Percentiles rank a stretch among this genome's conserved stretches.
Evolutionary conservation across 2,329 filamentous ascomycete genomes (phyloP).

Genomic region (Sphaerulina vaccinii): DNA sequence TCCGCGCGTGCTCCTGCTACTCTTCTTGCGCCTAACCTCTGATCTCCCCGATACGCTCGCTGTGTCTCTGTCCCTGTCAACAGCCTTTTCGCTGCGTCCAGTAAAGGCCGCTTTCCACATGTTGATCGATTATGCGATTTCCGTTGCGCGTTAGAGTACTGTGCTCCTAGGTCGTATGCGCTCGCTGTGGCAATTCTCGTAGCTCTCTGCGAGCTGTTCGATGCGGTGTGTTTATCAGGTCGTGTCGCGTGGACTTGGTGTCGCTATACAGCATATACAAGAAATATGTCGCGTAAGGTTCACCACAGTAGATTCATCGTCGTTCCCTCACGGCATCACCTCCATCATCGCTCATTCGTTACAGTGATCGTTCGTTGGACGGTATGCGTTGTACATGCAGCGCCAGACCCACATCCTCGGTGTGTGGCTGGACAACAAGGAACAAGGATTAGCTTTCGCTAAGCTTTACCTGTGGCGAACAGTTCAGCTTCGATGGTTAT

Average conservation of each 20-base stretch:
- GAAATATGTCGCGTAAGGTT: background rate
- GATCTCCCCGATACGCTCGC: conserved; percentile 14
- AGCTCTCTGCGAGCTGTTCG: conserved; percentile 7
- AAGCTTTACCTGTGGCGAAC: background rate
- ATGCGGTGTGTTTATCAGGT: background rate
- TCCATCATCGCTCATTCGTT: conserved; percentile 9
- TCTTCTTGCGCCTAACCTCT: conserved; percentile 30
- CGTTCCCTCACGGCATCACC: conserved; percentile 6
- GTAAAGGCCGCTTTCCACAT: conserved; percentile 40
- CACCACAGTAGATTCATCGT: conserved; percentile 6
- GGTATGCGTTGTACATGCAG: conserved; percentile 14
- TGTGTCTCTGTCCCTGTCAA: conserved; percentile 17
- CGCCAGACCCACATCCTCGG: no score
- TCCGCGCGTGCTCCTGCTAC: conserved; percentile 27
- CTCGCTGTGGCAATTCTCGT: conserved; percentile 13
- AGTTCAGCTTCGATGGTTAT: background rate
- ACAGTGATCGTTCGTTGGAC: conserved; percentile 1
- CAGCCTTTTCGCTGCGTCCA: conserved; percentile 35
- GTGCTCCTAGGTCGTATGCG: background rate
- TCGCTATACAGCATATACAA: conserved; percentile 6
- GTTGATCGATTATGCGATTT: background rate
- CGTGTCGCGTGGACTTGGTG: conserved; percentile 1
- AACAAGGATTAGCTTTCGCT: background rate
- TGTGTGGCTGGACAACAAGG: background rate
- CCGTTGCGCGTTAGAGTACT: background rate